Base-by-base conservation (phyloP, 2,329 filamentous ascomycete genomes). In the Aspergillus pseudotamarii region DNA sequence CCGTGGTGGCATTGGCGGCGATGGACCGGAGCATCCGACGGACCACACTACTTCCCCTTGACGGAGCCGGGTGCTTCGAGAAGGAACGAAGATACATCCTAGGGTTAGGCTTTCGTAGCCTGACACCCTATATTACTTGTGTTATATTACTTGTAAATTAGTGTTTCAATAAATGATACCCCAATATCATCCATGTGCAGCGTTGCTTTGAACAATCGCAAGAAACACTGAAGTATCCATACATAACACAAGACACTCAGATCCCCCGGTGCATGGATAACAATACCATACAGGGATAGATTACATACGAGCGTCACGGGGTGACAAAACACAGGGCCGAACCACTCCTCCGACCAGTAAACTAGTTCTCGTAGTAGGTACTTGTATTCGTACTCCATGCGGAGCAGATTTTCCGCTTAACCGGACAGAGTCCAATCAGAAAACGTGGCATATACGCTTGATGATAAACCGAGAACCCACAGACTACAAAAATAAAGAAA, bases 1-100 rank as follows among this genome's bases (percentile, higher is more conserved):
- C 64, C 69, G 21, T 76, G 75, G 75, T 77, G 75, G 75, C 66
- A 73, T 61, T 75, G 68, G 72, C 70, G 66, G 16, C 67, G 72
- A 61, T 76, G 73, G 74, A 65, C 57, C 11, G 58, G 57, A 38
- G 55, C 51, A 6, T 55, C 58, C 16, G 45, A 60, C 30, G 67
- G 70, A 23, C 30, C 64, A 34, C 66, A 65, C 16, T 75, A 76
- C 54, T 69, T 72, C 55, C 70, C 74, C 10, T 67, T 76, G 58
- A 50, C 64, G 14, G 73, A 75, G 62, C 67, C 65, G 45, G 57
- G 34, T 26, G 3, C 26, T 50, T 21, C 48, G 19, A 45, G 32
- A 11, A 46, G n/a, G 32, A 14, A 55, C 53, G 61, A 32, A 21
- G 48, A 60, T 19, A 1, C 4, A 34, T 38, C 23, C 43, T 57